Evolutionary conservation across 2,329 filamentous ascomycete species (phyloP), one percentile per base, ranked within the genome.

Genomic region (Fusarium pilosicola): DNA sequence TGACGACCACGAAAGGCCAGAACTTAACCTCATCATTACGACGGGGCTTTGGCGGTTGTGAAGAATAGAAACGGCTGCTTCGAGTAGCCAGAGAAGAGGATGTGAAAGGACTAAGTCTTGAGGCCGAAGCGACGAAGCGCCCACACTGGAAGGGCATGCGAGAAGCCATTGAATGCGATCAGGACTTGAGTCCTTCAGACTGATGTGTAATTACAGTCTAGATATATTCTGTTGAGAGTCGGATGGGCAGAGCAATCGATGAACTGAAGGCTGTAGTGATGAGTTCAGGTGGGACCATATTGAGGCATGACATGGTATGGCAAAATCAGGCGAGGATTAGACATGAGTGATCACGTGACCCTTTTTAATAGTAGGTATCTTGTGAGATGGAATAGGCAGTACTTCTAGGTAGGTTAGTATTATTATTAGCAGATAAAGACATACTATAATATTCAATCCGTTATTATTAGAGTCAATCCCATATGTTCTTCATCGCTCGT

Each of bases 1-100:
- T 85, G 73, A 90, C 81, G 58, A 82, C 79, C 51, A 87, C n/a
- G 72, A 90, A 89, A 5, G 88, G 88, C 87, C 87, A 89, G 79
- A 90, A 89, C 80, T 89, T 89, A 83, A 89, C 78, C 49, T 75
- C 79, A 59, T 77, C 81, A 48, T 78, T 76, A 49, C 81, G 80
- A 26, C 79, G 79, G 46, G 82, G 82, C 24, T 79, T 80, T 41
- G 82, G 83, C 15, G 83, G 82, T 45, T 83, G 77, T 20, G 84
- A 83, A 59, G 85, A 86, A 73, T 86, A 90, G 81, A 76, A 64
- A 57, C 82, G 80, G 58, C 56, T 72, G 64, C 59, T 75, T 74
- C 62, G 76, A 65, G 69, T 28, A 36, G 62, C 54, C 45, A 65
- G 61, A 61, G 71, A 65, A 26, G 69, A 57, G 13, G 68, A 70